Conservation (phyloP, 768 basidiomycete species). For the Dentipellis sp. region DNA sequence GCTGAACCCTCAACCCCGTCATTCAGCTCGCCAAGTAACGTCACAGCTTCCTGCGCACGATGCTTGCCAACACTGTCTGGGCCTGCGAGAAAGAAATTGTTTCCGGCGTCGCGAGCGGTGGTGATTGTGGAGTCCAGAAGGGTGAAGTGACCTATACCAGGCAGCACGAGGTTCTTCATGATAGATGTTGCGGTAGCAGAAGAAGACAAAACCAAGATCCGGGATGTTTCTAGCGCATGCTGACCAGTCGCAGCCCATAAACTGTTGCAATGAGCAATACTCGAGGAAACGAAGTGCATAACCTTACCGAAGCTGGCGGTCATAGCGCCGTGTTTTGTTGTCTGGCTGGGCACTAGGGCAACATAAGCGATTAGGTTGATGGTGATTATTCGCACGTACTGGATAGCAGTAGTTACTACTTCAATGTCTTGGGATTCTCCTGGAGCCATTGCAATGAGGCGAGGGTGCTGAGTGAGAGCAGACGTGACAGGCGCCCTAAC, state of each 20-base stretch:
- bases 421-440: constrained; percentile 39
- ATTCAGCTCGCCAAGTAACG: constrained; percentile 77
- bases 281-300: not conserved
- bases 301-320: constrained; percentile 83
- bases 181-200: constrained; percentile 82
- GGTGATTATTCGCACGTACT: constrained; percentile 19
- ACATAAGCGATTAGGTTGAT: constrained; percentile 4
- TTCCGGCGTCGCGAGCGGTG: constrained; percentile 73
- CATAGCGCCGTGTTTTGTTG: constrained; percentile 83
- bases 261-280: constrained; percentile 25
- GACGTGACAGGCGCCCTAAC: not conserved
- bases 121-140: constrained; percentile 64
- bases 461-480: not conserved
- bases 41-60: constrained; percentile 73
- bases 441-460: constrained; percentile 9
- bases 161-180: constrained; percentile 94
- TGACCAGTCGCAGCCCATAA: constrained; percentile 95
- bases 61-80: constrained; percentile 67
- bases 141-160: constrained; percentile 93
- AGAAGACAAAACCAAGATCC: constrained; percentile 72
- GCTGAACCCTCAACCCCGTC: constrained; percentile 70
- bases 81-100: constrained; percentile 92
- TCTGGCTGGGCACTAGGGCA: constrained; percentile 56
- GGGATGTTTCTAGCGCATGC: constrained; percentile 74
- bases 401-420: constrained; percentile 31